phyloP scores from a whole-genome alignment of 2,329 filamentous ascomycete species.

The Colletotrichum viniferum region DNA sequence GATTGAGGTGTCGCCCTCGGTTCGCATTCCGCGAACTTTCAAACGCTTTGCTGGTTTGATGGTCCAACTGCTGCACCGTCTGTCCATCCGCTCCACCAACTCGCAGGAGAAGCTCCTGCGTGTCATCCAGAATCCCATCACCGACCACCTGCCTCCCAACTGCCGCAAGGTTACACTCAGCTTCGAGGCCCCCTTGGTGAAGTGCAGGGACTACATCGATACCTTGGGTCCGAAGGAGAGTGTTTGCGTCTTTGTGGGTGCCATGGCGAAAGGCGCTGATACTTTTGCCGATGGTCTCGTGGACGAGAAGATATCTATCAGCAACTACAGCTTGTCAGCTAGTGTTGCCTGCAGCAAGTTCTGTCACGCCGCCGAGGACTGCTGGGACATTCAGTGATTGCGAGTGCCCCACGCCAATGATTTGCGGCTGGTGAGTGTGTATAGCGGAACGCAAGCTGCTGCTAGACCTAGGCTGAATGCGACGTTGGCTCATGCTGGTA shows the following conservation, averaged over 20 bases:
- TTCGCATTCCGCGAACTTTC: slow-evolving; percentile 96
- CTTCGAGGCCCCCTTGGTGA: slow-evolving; percentile 88
- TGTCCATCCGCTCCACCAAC: slow-evolving; percentile 94
- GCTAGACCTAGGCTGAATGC: neutral
- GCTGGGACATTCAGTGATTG: slow-evolving; percentile 86
- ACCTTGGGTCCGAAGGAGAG: slow-evolving; percentile 82
- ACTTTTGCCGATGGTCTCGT: slow-evolving; percentile 95
- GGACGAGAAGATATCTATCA: slow-evolving; percentile 97
- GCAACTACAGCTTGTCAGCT: slow-evolving; percentile 95
- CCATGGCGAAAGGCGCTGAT: slow-evolving; percentile 97
- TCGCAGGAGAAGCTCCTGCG: slow-evolving; percentile 97
- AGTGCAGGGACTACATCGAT: slow-evolving; percentile 87
- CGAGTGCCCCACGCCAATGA: neutral
- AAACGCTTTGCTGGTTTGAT: slow-evolving; percentile 98
- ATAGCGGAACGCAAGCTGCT: neutral
- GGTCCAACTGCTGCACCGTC: slow-evolving; percentile 94
- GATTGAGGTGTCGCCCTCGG: slow-evolving; percentile 97
- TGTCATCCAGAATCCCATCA: slow-evolving; percentile 98
- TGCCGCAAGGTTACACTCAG: slow-evolving; percentile 97
- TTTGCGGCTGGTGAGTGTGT: neutral
- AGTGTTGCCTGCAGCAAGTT: slow-evolving; percentile 99
- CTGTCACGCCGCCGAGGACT: slow-evolving; percentile 96
- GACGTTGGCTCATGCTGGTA: slow-evolving; percentile 15
- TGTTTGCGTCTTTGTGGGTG: slow-evolving; percentile 96
- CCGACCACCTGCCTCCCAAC: slow-evolving; percentile 93